Base-by-base conservation (phyloP, 768 basidiomycete genomes). In the Flagelloscypha sp. region DNA sequence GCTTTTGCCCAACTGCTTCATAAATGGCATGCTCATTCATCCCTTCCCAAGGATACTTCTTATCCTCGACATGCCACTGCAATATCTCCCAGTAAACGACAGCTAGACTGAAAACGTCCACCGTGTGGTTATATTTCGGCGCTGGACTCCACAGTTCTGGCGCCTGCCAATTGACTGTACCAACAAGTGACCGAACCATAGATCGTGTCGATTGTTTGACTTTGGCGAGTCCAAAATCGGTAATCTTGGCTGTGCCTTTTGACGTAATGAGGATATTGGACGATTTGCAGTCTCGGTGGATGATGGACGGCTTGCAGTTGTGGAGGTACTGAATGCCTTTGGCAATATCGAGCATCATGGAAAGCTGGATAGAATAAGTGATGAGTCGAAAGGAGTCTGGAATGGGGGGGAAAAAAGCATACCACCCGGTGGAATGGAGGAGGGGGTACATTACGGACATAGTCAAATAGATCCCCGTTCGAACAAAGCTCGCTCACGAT, bases 91-190 rank as follows among this genome's bases (percentile, higher is more conserved):
- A 99, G 50, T 77, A 98, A 5, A 98, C 94, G 80, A 95, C 84
- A 1, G 85, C 93, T 48, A 85, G 88, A 2, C 88, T 90, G 58
- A 95, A 99, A 21, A 95, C 92, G 58, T 99, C 95, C 15, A 94
- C 95, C 59, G 97, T 97, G 54, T 94, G 85, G 54, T 97, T 95
- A 60, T 99, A 99, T 57, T 93, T 84, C n/a, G 95, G 95, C 56
- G 90, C 84, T 2, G 95, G 78, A 47, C 85, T 80, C 95, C 95
- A 98, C 24, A 99, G 70, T 56, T 99, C 95, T 3, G 94, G 95
- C 13, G 95, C 94, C 60, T 99, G 95, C 92, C 94, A 99, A 55
- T 98, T 98, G 52, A 98, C 93, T 3, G 95, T 99, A n/a, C 95
- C 95, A n/a, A 99, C 95, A 33, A 98, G 62, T 49, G 88, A 93